Percentiles rank a stretch among this genome's conserved stretches.
Evolutionary conservation across 257 asterid species (phyloP).

Genomic region (Petunia axillaris): DNA sequence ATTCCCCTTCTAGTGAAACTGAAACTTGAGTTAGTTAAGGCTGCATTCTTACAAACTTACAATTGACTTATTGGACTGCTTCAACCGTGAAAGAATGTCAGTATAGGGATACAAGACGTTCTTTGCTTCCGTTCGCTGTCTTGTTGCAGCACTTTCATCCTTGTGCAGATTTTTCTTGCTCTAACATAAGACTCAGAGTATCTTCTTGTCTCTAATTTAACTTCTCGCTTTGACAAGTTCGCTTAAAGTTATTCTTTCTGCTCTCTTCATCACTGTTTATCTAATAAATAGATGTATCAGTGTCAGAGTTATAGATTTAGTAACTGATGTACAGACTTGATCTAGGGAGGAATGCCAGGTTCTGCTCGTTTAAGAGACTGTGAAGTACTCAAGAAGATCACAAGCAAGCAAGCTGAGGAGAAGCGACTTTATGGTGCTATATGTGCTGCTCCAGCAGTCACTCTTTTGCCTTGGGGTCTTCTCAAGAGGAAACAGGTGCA

Average conservation of each 20-base stretch:
- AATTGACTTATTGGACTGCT: neutral
- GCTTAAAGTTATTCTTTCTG: neutral
- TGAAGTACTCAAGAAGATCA: slow-evolving; percentile 65
- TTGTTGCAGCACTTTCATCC: neutral
- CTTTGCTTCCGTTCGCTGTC: neutral
- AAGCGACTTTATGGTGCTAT: slow-evolving; percentile 83
- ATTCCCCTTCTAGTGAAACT: neutral
- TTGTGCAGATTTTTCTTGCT: neutral
- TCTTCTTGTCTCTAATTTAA: neutral
- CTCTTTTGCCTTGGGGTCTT: slow-evolving; percentile 97
- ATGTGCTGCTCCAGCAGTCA: slow-evolving; percentile 95
- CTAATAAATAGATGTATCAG: neutral
- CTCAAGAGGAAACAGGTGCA: slow-evolving; percentile 74
- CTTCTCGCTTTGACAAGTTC: neutral
- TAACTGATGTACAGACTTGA: slow-evolving; percentile 24
- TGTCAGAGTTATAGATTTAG: neutral
- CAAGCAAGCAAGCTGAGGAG: slow-evolving; percentile 76
- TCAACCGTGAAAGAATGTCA: neutral
- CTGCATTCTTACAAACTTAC: slow-evolving; percentile 3
- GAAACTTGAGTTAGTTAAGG: slow-evolving; percentile 4
- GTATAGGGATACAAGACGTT: neutral
- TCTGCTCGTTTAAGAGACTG: slow-evolving; percentile 86
- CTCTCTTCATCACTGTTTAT: neutral
- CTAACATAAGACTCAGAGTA: neutral
- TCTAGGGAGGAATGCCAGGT: slow-evolving; percentile 99